Base-by-base conservation (phyloP, 2,329 filamentous ascomycete species). In the Penicillium sp. region DNA sequence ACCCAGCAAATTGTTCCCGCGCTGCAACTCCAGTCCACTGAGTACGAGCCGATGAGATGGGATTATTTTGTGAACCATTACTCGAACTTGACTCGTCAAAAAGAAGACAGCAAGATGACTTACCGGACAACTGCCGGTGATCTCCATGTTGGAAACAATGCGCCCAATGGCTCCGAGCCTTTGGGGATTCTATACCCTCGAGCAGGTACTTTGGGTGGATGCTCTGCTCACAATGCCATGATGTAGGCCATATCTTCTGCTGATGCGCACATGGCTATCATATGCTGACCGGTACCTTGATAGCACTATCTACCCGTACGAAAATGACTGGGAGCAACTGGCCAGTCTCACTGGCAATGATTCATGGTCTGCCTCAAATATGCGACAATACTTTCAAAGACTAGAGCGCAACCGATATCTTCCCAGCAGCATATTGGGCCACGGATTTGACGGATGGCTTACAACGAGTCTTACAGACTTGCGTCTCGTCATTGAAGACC, bases 41-140 rank as follows among this genome's bases (percentile, higher is more conserved):
- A 87, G 65, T 82, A 86, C 59, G 76, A 77, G 25, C 77, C 79
- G 19, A 78, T 86, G 63, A 74, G 78, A 46, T 89, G 86, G 86
- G 82, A 86, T 69, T 88, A 84, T 72, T 88, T 82, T 62, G 83
- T 86, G n/a, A 79, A 80, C 46, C 85, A 88, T 69, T 87, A 86
- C 66, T 75, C 78, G 9, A 79, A 87, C 59, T 73, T 83, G 45
- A 70, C 72, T 23, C 77, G 81, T 38, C 82, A 85, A 61, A 76
- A 80, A 23, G 75, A 77, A 51, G 84, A 88, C 68, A 81, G 75
- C 64, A 88, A 88, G 76, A 82, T 83, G 47, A 81, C 81, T 1
- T 88, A 85, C 67, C 67, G 78, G 9, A 82, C 81, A 0, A 72
- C 78, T 0, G 71, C 81, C 41, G 83, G 82, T n/a, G 69, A 73